These are phyloP conservation scores for Xylaria acuta DNA, from an alignment of 495 filamentous ascomycete species.

Conservation along the genomic window DNA sequence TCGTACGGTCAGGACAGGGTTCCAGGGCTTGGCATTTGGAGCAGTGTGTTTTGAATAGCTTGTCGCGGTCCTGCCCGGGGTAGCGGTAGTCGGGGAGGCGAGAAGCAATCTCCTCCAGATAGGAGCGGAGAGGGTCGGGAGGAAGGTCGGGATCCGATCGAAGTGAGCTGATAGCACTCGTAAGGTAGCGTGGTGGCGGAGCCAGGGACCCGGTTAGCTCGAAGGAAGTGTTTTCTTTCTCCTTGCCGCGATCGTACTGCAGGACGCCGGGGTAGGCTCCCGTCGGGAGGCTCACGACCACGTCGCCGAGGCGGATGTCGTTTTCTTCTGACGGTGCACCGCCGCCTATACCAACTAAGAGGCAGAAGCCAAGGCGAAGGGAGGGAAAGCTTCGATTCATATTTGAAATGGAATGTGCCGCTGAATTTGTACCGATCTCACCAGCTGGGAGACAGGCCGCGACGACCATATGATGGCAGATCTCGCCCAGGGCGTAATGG, in stretches of 20 bases:
- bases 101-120: not conserved
- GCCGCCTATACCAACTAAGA: conserved; percentile 58
- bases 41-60: not conserved
- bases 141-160: conserved; percentile 29
- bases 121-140: not conserved
- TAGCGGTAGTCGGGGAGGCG: not conserved
- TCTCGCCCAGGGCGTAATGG: not conserved
- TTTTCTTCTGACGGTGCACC: conserved; percentile 43
- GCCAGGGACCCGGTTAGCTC: not conserved
- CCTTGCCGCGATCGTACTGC: conserved; percentile 42
- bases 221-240: not conserved
- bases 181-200: not conserved
- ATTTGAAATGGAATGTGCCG: not conserved
- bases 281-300: conserved; percentile 47
- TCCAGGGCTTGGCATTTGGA: not conserved
- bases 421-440: not conserved
- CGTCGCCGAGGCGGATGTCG: conserved; percentile 53
- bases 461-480: not conserved
- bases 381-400: not conserved
- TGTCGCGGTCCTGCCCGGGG: not conserved
- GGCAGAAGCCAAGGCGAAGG: conserved; percentile 38
- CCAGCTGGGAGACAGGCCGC: not conserved
- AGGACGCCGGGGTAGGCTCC: conserved; percentile 39
- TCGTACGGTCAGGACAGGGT: not conserved
- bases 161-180: conserved; percentile 13